Evolutionary conservation across 805 yeast species (phyloP), one percentile per base, ranked within the genome.

Genomic region (Millerozyma miso): DNA sequence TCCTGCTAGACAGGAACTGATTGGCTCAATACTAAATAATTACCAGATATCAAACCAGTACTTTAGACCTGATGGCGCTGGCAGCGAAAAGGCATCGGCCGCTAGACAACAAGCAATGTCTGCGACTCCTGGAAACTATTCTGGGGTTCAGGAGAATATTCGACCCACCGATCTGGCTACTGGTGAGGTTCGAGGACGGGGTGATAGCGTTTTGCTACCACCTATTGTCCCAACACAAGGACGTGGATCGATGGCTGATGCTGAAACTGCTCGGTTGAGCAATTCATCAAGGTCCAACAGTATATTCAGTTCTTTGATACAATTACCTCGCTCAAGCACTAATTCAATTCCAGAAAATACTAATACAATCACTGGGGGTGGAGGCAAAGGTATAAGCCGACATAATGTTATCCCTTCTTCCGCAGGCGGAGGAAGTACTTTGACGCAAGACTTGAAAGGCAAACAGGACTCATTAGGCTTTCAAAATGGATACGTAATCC

Each of bases 271-370:
- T 50, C 15, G 37, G 17, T 15, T 20, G 16, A 36, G 39, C 17
- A 35, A 33, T 20, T 15, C 54, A 52, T 59, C 64, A 38, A 43
- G 73, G 18, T 64, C 72, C 31, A 65, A 67, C 40, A 62, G 70
- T 41, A 67, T 69, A 8, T 69, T 69, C 52, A 63, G 65, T 41
- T 59, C 68, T 15, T 51, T 67, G 15, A 67, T 70, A 17, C 73
- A 69, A 45, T 51, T 69, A 13, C 74, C 74, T 3, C 58, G 58
- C 3, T 64, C 72, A 1, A 47, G 52, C 7, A 49, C 56, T 12
- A 67, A 66, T 44, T 66, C 71, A 1, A 48, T 66, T 4, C 59
- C 65, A 37, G 71, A 55, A 17, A n/a, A n/a, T n/a, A 47, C 50
- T n/a, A 44, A 51, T 4, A 17, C 41, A 4, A 19, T 38, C 15